Percentiles rank a stretch among this genome's conserved stretches.
phyloP scores from a whole-genome alignment of 768 basidiomycete genomes.

The Suillus discolor region DNA sequence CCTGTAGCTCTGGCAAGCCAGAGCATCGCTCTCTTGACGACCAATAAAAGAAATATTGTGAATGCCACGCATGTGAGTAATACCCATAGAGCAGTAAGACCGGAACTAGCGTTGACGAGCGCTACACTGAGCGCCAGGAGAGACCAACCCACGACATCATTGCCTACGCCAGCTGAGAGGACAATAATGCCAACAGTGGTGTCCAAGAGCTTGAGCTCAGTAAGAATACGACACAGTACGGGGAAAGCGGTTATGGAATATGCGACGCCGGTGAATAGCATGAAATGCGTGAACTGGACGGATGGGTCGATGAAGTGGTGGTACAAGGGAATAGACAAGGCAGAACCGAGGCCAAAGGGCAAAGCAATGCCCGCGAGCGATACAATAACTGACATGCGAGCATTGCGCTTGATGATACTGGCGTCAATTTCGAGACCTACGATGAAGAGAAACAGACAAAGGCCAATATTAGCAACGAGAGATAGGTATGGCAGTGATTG shows the following conservation, averaged over 20 bases:
- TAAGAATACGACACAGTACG: constrained; percentile 83
- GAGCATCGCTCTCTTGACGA: constrained; percentile 58
- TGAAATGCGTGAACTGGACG: constrained; percentile 83
- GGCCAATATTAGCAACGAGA: constrained; percentile 87
- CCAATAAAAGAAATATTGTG: constrained; percentile 73
- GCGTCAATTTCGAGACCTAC: constrained; percentile 92
- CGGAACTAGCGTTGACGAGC: constrained; percentile 84
- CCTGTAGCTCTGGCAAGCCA: constrained; percentile 82
- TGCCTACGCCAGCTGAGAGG: constrained; percentile 89
- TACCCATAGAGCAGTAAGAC: constrained; percentile 84
- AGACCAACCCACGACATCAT: constrained; percentile 87
- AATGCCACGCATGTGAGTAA: constrained; percentile 81
- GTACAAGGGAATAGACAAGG: constrained; percentile 63
- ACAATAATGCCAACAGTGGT: constrained; percentile 93
- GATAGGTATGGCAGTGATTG: constrained; percentile 75
- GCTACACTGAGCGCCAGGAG: constrained; percentile 90
- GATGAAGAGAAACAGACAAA: constrained; percentile 88
- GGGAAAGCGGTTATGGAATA: constrained; percentile 89
- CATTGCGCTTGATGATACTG: constrained; percentile 76
- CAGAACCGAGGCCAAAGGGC: constrained; percentile 86
- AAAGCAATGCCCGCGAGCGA: constrained; percentile 83
- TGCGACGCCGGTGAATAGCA: constrained; percentile 93
- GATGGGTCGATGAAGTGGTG: constrained; percentile 66
- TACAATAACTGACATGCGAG: constrained; percentile 64
- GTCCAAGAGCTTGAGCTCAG: constrained; percentile 88